phyloP scores from a whole-genome alignment of 257 asterid species.

The Solanum chiquidenum region DNA sequence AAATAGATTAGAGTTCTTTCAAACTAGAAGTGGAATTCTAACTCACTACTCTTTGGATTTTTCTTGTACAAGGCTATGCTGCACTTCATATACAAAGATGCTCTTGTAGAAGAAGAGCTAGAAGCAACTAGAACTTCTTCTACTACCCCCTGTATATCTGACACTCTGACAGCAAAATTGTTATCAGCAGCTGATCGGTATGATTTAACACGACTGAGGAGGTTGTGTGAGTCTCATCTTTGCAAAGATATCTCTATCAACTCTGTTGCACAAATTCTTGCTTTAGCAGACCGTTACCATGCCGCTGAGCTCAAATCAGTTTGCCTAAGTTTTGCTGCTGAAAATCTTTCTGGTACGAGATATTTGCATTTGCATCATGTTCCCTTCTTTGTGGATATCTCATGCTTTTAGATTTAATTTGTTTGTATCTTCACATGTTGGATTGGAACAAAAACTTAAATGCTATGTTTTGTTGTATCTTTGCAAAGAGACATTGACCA shows the following conservation, averaged over 20 bases:
- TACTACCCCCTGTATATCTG: conserved; percentile 36
- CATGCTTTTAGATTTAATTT: background rate
- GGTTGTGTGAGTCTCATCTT: conserved; percentile 84
- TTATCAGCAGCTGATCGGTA: conserved; percentile 91
- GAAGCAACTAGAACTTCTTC: conserved; percentile 52
- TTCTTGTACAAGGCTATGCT: conserved; percentile 67
- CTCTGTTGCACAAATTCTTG: conserved; percentile 67
- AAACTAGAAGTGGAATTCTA: background rate
- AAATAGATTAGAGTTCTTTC: background rate
- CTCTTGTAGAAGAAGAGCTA: conserved; percentile 67
- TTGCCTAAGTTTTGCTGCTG: conserved; percentile 89
- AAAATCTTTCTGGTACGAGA: conserved; percentile 78
- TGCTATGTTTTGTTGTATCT: background rate
- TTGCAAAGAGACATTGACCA: background rate
- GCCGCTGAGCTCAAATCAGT: conserved; percentile 79
- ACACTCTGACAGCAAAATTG: conserved; percentile 74
- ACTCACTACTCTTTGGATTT: background rate
- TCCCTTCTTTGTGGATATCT: background rate
- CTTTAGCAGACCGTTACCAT: conserved; percentile 64
- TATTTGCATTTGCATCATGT: background rate
- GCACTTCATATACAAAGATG: conserved; percentile 83
- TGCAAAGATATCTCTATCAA: conserved; percentile 84
- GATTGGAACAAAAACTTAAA: background rate
- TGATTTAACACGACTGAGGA: conserved; percentile 71
- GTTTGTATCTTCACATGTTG: background rate